Percentiles rank a stretch among this genome's conserved stretches.
Evolutionary conservation across 202 grass and related monocot species (phyloP).

Genomic region (Cymbopogon flexuosus): DNA sequence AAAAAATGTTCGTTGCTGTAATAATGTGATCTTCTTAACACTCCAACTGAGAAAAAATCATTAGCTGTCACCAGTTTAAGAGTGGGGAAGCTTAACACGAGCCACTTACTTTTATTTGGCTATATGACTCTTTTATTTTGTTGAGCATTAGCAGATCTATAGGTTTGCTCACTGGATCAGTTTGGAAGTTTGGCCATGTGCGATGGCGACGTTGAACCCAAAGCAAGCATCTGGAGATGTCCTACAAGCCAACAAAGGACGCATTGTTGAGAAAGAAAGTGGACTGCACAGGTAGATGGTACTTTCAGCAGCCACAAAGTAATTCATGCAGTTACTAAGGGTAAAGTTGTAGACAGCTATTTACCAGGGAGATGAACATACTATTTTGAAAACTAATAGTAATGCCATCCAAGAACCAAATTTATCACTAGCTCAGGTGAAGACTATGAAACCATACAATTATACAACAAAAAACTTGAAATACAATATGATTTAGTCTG

Average conservation of each 20-base stretch:
- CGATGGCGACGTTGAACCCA: conserved; percentile 75
- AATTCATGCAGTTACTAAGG: conserved; percentile 8
- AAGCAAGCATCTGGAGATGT: conserved; percentile 89
- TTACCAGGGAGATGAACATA: background rate
- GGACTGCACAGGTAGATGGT: background rate
- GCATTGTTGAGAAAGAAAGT: conserved; percentile 21
- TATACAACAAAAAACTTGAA: background rate
- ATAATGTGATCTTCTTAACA: background rate
- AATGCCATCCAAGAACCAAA: background rate
- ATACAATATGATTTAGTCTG: background rate
- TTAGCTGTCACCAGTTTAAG: background rate
- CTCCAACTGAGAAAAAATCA: conserved; percentile 12
- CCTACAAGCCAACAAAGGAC: conserved; percentile 44
- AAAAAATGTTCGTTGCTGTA: background rate
- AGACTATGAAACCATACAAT: background rate
- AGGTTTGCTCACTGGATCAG: conserved; percentile 71
- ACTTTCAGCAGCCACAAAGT: background rate
- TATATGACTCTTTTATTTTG: conserved; percentile 84
- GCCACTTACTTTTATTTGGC: conserved; percentile 79
- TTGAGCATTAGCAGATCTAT: conserved; percentile 95
- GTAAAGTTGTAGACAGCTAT: background rate
- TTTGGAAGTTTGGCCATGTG: conserved; percentile 78
- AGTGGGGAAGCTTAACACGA: conserved; percentile 17
- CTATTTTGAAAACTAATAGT: background rate
- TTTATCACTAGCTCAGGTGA: background rate